Base-by-base conservation (phyloP, 805 yeast species). In the Metschnikowia amazonensis region DNA sequence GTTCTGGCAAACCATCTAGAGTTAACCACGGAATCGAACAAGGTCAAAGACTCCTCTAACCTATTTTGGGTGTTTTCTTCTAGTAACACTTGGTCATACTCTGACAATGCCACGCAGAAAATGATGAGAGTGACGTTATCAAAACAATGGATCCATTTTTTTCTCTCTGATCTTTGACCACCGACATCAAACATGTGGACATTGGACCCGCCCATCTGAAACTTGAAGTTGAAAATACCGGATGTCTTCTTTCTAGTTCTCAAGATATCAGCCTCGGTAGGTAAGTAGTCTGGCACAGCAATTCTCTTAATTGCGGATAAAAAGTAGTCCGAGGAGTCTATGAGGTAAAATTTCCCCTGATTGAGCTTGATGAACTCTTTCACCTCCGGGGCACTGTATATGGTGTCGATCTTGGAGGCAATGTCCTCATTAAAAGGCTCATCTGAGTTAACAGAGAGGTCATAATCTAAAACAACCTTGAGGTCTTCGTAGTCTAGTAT, bases 91-190 rank as follows among this genome's bases (percentile, higher is more conserved):
- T 89, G 97, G 63, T 90, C 97, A 60, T 90, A 90, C 62, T 90
- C 97, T 2, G 92, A 82, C 44, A 90, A 66, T 0, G 97, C 89
- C 18, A 89, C 96, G 64, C 97, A 89, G 62, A 89, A 90, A 48
- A 90, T 87, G 42, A 90, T 84, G 38, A 86, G 74, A 0, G 96
- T 86, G 28, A 90, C 97, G 56, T 89, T 89, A 64, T 89, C 96
- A 58, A 94, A 94, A 60, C 96, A 88, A 66, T 94, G 95, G 50
- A 94, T 89, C 99, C 99, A 94, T 65, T 94, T 92, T 60, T 86
- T 87, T 44, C 99, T 81, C 69, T 94, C 99, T 3, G 95, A 82
- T 57, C 99, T 75, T 66, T 94, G 99, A 1, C 97, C 97, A 51
- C 97, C 97, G 39, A 90, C 97, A 64, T 90, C 97, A 59, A 59